Conservation (phyloP, 352 stramenopile genomes). For the Globisporangium lucens region DNA sequence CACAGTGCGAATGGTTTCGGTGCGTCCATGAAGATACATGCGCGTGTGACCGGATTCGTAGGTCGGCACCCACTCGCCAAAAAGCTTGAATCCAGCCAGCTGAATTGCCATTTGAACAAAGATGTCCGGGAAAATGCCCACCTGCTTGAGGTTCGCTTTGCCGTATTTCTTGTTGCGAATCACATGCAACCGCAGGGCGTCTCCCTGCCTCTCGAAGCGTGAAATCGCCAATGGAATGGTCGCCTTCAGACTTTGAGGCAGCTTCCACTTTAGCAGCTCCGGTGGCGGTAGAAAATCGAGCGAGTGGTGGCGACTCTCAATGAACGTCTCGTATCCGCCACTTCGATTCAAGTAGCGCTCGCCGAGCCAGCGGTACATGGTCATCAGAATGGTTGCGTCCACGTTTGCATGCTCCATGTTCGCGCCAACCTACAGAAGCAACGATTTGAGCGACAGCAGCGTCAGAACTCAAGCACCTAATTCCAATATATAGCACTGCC, state of each 20-base stretch:
- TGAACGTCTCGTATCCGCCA: slow-evolving; percentile 60
- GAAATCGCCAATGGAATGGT: slow-evolving; percentile 51
- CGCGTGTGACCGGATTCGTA: slow-evolving; percentile 95
- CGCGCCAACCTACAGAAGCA: slow-evolving; percentile 58
- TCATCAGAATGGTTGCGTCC: slow-evolving; percentile 87
- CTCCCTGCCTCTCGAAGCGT: slow-evolving; percentile 67
- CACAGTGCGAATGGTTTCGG: slow-evolving; percentile 83
- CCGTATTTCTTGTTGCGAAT: slow-evolving; percentile 82
- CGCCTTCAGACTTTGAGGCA: slow-evolving; percentile 31
- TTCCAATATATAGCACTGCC: background rate
- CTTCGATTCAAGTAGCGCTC: slow-evolving; percentile 63
- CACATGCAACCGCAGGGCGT: slow-evolving; percentile 76
- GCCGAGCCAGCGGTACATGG: slow-evolving; percentile 60
- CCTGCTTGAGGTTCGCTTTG: slow-evolving; percentile 71
- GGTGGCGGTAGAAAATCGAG: slow-evolving; percentile 54
- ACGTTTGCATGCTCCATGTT: slow-evolving; percentile 95
- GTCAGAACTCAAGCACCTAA: background rate
- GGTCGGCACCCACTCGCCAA: slow-evolving; percentile 84
- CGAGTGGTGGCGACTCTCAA: slow-evolving; percentile 53
- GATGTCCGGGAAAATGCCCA: slow-evolving; percentile 88
- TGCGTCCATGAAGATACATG: slow-evolving; percentile 92
- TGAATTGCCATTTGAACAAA: slow-evolving; percentile 95
- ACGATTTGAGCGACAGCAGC: background rate
- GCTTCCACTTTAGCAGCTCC: slow-evolving; percentile 49
- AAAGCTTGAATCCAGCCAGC: slow-evolving; percentile 88